A percentile compares a stretch with the other conserved stretches of the same genome.
Conservation (phyloP, 306 rosid genomes). For the Ceratonia siliqua region DNA sequence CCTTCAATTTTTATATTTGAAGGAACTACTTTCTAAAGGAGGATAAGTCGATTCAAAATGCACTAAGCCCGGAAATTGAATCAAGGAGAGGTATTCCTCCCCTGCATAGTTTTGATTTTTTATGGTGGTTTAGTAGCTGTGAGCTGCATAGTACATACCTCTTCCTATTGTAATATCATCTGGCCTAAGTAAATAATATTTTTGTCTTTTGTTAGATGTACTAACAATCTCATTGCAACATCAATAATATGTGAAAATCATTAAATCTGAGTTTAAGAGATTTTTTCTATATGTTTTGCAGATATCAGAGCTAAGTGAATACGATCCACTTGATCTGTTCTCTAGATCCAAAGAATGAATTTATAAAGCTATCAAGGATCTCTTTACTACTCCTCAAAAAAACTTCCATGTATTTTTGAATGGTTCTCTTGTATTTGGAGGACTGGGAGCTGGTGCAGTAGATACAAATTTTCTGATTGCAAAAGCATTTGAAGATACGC, state of each 20-base stretch:
- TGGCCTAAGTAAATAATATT: slow-evolving; percentile 19
- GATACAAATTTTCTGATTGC: slow-evolving; percentile 52
- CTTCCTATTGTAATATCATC: slow-evolving; percentile 22
- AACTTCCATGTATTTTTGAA: slow-evolving; percentile 87
- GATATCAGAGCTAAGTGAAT: slow-evolving; percentile 73
- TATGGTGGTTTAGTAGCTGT: background rate
- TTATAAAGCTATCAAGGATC: slow-evolving; percentile 75
- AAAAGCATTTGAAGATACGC: slow-evolving; percentile 82
- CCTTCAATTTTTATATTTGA: slow-evolving; percentile 72
- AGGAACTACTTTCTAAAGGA: slow-evolving; percentile 62
- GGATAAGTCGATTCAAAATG: slow-evolving; percentile 81
- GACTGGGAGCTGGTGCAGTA: slow-evolving; percentile 72
- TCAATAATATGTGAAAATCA: too few species aligned
- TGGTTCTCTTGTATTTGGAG: slow-evolving; percentile 86
- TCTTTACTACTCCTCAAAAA: slow-evolving; percentile 85
- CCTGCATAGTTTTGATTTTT: background rate
- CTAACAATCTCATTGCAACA: background rate
- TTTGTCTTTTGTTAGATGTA: background rate
- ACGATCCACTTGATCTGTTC: slow-evolving; percentile 87
- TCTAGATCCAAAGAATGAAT: slow-evolving; percentile 79
- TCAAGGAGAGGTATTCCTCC: slow-evolving; percentile 80
- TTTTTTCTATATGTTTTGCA: slow-evolving; percentile 41
- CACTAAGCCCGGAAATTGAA: slow-evolving; percentile 90
- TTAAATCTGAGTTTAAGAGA: slow-evolving; percentile 33
- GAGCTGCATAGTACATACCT: slow-evolving; percentile 22